Conservation (phyloP, 2,329 filamentous ascomycete species). For the Penicillium vulpinum region DNA sequence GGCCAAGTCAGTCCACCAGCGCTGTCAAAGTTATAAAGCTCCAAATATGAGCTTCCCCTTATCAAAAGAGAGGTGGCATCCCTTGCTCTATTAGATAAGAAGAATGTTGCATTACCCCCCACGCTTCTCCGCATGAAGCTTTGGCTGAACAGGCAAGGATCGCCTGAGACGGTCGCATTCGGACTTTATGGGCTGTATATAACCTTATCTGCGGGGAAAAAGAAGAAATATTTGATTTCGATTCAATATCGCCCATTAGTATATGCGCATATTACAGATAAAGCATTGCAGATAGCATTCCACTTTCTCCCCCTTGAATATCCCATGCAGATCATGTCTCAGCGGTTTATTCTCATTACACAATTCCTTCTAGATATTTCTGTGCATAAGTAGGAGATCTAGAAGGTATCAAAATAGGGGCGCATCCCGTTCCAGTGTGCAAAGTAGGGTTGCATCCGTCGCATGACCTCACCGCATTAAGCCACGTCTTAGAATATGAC, state of each 20-base stretch:
- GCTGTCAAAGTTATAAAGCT: background rate
- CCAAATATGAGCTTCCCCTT: constrained; percentile 1
- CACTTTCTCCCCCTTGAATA: background rate
- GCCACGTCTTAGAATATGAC: background rate
- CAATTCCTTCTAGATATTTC: background rate
- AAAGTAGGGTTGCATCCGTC: constrained; percentile 7
- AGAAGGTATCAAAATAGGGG: background rate
- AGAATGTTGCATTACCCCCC: constrained; percentile 25
- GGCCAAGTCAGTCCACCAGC: background rate
- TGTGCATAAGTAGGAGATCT: background rate
- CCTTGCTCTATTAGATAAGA: constrained; percentile 21
- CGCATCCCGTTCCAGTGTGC: background rate
- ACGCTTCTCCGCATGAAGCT: constrained; percentile 25
- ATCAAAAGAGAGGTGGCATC: constrained; percentile 13
- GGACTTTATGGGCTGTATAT: background rate
- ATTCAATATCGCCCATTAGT: background rate
- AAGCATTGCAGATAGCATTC: no score
- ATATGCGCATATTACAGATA: background rate
- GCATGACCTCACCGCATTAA: constrained; percentile 6
- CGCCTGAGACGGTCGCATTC: constrained; percentile 19
- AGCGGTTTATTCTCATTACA: background rate
- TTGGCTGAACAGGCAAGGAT: constrained; percentile 13
- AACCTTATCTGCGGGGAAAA: constrained; percentile 2
- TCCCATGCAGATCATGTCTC: background rate
- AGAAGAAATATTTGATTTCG: background rate